Evolutionary conservation across 2,329 filamentous ascomycete genomes (phyloP).

Genomic region (Aspergillus sp.): DNA sequence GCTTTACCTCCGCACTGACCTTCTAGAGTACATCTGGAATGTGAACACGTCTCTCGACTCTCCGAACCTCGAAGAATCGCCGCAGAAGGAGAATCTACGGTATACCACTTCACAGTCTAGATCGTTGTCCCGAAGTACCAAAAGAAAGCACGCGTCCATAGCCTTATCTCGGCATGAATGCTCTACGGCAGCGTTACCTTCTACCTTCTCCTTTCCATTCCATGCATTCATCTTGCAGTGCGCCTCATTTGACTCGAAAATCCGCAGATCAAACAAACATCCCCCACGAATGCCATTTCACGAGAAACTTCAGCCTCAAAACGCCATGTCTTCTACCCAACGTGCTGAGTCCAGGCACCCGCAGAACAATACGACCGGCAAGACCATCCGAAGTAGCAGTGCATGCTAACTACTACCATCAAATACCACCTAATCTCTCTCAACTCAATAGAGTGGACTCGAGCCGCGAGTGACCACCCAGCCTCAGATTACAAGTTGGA

Average conservation of each 20-base stretch:
- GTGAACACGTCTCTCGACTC: not conserved
- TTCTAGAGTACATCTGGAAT: not conserved
- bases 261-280: not conserved
- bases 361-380: not conserved
- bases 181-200: constrained; percentile 1
- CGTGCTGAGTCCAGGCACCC: not conserved
- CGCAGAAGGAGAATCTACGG: not conserved
- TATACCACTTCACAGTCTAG: not conserved
- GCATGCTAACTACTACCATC: not conserved
- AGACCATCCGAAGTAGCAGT: not conserved
- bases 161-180: constrained; percentile 3
- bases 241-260: not conserved
- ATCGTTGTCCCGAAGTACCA: not conserved
- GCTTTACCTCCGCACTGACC: not conserved
- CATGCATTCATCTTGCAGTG: not conserved
- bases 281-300: not conserved
- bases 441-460: not conserved
- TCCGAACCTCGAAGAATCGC: not conserved
- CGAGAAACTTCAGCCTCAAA: not conserved
- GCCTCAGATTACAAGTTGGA: not conserved
- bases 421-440: not conserved
- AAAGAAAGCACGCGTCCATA: not conserved
- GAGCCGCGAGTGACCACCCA: not conserved
- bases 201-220: not conserved
- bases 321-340: not conserved